Conservation (phyloP, 305 asterid genomes). For the Fraxinus xanthoxyloides region DNA sequence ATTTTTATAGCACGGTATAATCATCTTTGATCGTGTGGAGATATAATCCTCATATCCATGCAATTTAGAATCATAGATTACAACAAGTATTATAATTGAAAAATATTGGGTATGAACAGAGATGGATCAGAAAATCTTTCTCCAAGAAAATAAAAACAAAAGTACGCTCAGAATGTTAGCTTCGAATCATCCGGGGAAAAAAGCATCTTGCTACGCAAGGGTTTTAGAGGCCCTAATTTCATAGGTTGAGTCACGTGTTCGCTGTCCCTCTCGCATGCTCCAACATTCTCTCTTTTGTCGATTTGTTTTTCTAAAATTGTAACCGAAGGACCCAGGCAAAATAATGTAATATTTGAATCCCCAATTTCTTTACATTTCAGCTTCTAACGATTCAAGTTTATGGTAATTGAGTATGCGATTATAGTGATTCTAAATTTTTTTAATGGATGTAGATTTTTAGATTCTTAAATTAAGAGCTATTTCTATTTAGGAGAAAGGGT, state of each 20-base stretch:
- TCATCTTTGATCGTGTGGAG: constrained; percentile 61
- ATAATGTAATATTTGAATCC: too few species aligned
- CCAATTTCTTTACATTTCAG: too few species aligned
- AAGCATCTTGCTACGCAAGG: constrained; percentile 40
- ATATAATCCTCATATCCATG: constrained; percentile 44
- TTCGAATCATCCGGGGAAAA: constrained; percentile 85
- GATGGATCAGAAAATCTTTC: constrained; percentile 63
- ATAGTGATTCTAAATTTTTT: too few species aligned
- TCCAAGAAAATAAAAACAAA: constrained; percentile 30
- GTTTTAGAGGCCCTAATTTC: constrained; percentile 28
- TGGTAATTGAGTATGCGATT: too few species aligned
- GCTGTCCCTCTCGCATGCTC: background rate
- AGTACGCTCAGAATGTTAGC: constrained; percentile 73
- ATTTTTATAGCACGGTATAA: constrained; percentile 29
- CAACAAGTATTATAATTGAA: background rate
- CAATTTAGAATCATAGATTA: too few species aligned
- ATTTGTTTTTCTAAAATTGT: too few species aligned
- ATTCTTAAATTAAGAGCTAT: too few species aligned
- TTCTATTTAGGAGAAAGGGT: too few species aligned
- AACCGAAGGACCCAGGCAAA: too few species aligned
- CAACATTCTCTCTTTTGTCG: too few species aligned
- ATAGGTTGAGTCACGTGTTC: background rate
- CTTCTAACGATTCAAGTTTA: too few species aligned
- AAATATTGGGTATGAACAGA: background rate
- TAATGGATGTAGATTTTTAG: too few species aligned